A percentile compares a stretch with the other conserved stretches of the same genome.
Conservation (phyloP, 2,329 filamentous ascomycete species). For the Fonsecaea nubica region DNA sequence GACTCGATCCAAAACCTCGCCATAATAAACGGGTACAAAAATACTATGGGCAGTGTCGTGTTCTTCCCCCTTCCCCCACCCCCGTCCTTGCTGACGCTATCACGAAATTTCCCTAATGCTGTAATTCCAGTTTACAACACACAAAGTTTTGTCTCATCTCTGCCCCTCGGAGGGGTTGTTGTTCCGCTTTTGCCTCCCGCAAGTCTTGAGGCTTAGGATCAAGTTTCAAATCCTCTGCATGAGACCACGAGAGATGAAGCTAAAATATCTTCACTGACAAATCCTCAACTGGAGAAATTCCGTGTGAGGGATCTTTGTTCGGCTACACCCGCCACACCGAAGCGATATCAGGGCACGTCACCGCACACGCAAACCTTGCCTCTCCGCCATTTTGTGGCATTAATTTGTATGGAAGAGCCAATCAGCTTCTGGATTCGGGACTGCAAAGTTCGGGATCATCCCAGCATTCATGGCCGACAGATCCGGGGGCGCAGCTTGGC, state of each 20-base stretch:
- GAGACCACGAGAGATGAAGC: background rate
- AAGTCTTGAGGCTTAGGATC: background rate
- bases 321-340: background rate
- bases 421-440: conserved; percentile 55
- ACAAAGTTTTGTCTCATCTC: background rate
- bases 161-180: background rate
- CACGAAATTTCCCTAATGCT: background rate
- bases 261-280: background rate
- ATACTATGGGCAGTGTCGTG: conserved; percentile 11
- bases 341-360: background rate
- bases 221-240: background rate
- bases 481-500: conserved; percentile 29
- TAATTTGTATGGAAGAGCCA: conserved; percentile 45
- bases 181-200: background rate
- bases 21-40: conserved; percentile 1
- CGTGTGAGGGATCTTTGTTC: background rate
- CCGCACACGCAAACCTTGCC: background rate
- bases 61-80: background rate
- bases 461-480: conserved; percentile 46
- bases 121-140: conserved; percentile 1
- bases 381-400: conserved; percentile 8
- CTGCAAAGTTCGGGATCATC: conserved; percentile 55
- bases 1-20: conserved; percentile 20
- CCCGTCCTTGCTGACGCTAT: conserved; percentile 23
- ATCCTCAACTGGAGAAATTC: background rate